Evolutionary conservation across 768 basidiomycete genomes (phyloP).

Genomic region (Mrakia gelida): DNA sequence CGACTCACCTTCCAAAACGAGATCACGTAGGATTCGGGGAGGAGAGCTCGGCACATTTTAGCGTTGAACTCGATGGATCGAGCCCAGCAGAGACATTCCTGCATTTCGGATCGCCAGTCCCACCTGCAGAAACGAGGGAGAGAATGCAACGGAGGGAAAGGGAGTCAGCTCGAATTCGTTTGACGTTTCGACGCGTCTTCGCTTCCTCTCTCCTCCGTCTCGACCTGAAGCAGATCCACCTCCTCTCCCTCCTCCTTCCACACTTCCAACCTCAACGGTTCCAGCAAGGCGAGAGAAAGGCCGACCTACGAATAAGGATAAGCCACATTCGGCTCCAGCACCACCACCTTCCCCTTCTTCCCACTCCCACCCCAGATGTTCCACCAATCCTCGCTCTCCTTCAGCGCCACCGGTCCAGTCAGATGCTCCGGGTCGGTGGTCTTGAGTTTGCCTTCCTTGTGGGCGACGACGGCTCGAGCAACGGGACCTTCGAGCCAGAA

Average conservation of each 20-base stretch:
- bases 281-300: too few relatives aligned
- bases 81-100: conserved; percentile 28
- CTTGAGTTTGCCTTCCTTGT: neutral
- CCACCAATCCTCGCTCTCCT: conserved; percentile 15
- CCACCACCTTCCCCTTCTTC: neutral
- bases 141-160: neutral
- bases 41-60: neutral
- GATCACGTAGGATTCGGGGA: neutral
- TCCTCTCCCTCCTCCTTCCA: neutral
- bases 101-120: conserved; percentile 18
- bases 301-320: conserved; percentile 19
- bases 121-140: neutral
- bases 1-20: conserved; percentile 19
- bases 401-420: conserved; percentile 24
- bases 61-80: conserved; percentile 3
- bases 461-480: neutral
- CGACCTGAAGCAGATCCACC: neutral
- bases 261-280: too few relatives aligned
- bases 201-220: too few relatives aligned
- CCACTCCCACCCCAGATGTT: neutral
- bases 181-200: neutral
- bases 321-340: conserved; percentile 13
- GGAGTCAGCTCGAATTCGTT: neutral
- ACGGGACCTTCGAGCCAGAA: conserved; percentile 27
- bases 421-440: conserved; percentile 17